Percentiles rank a stretch among this genome's conserved stretches.
These are phyloP conservation scores for Trametes hirsuta DNA, from an alignment of 1,284 basidiomycete genomes.

Conservation along the genomic window DNA sequence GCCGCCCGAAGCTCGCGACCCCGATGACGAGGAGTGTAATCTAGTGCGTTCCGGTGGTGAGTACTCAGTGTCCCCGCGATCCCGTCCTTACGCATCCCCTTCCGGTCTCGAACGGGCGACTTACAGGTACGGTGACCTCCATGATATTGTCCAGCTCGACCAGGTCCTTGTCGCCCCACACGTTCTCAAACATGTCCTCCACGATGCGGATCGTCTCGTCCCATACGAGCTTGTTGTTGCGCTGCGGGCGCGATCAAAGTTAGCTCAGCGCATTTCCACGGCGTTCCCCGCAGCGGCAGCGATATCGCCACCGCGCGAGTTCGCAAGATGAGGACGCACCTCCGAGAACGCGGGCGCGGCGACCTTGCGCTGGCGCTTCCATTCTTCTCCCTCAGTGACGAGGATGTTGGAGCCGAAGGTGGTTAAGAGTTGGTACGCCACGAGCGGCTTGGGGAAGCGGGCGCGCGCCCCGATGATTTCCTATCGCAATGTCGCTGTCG, in stretches of 20 bases:
- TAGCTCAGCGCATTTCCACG: not conserved
- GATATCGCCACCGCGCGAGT: not conserved
- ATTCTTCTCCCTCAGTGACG: conserved; percentile 61
- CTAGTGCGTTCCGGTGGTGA: conserved; percentile 31
- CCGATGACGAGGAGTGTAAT: conserved; percentile 61
- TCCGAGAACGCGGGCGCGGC: conserved; percentile 46
- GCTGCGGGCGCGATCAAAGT: conserved; percentile 11
- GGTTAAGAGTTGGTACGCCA: conserved; percentile 36
- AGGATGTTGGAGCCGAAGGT: conserved; percentile 58
- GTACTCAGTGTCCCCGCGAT: no score
- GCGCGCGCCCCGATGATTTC: conserved; percentile 26
- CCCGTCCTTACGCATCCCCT: no score
- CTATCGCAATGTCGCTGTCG: conserved; percentile 6
- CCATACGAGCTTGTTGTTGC: conserved; percentile 62
- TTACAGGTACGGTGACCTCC: conserved; percentile 51
- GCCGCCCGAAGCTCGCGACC: conserved; percentile 59
- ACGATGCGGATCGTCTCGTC: conserved; percentile 49
- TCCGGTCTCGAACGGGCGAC: conserved; percentile 9
- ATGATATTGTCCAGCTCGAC: conserved; percentile 38
- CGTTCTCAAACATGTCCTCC: conserved; percentile 39
- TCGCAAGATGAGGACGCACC: conserved; percentile 27
- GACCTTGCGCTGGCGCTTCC: conserved; percentile 61
- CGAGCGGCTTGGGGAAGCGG: conserved; percentile 40
- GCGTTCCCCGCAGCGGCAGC: not conserved
- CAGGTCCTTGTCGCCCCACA: conserved; percentile 38